A percentile compares a stretch with the other conserved stretches of the same genome.
These are phyloP conservation scores for Conoideocrella luteorostrata DNA, from an alignment of 2,329 filamentous ascomycete genomes.

Conservation along the genomic window DNA sequence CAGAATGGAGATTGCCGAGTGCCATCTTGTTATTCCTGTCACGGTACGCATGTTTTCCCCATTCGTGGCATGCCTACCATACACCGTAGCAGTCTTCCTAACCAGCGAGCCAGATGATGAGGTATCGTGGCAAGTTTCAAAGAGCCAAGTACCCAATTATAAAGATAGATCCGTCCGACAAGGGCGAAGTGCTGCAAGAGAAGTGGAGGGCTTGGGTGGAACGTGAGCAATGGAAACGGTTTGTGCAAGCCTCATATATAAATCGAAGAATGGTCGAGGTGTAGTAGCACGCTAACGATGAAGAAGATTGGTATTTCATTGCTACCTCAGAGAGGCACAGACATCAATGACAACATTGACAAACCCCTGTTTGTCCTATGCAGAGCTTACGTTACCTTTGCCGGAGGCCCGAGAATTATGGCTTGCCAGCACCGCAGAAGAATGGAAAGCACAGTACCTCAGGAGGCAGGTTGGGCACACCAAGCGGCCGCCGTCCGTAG, in stretches of 20 bases:
- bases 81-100: conserved; percentile 8
- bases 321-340: conserved; percentile 60
- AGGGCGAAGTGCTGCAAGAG: conserved; percentile 48
- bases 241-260: neutral
- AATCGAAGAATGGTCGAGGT: neutral
- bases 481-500: conserved; percentile 42
- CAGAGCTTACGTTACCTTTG: conserved; percentile 60
- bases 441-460: conserved; percentile 59
- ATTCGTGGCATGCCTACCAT: no score
- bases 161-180: conserved; percentile 44
- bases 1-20: conserved; percentile 52
- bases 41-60: conserved; percentile 38
- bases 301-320: conserved; percentile 53
- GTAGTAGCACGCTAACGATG: neutral
- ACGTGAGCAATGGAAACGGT: conserved; percentile 61
- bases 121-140: conserved; percentile 52
- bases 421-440: conserved; percentile 54
- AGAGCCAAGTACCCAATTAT: conserved; percentile 47
- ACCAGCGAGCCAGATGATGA: conserved; percentile 38
- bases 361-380: conserved; percentile 60
- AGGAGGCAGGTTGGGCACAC: conserved; percentile 29
- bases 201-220: conserved; percentile 63
- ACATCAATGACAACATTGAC: conserved; percentile 61
- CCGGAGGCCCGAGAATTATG: conserved; percentile 58
- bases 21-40: conserved; percentile 38